Percentiles rank a stretch among this genome's conserved stretches.
These are phyloP conservation scores for Mortierella sp. DNA, from an alignment of 371 early-diverging fungal species.

Conservation along the genomic window DNA sequence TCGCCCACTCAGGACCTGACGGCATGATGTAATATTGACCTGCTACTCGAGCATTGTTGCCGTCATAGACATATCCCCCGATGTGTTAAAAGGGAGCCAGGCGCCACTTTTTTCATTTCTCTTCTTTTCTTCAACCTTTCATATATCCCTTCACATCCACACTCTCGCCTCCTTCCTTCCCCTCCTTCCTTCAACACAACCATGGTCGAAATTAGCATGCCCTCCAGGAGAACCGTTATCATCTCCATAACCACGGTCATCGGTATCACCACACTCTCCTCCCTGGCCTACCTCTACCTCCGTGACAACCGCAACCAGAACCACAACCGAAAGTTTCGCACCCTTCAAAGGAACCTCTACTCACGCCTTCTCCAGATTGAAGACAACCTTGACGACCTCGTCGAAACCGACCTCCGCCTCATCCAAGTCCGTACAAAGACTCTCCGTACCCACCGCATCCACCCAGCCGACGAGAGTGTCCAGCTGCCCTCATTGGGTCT, in stretches of 20 bases:
- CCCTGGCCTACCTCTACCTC: conserved; percentile 25
- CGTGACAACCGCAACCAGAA: conserved; percentile 14
- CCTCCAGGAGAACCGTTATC: conserved; percentile 30
- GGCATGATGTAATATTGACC: conserved; percentile 1
- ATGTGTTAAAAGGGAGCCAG: background rate
- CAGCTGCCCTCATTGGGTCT: conserved; percentile 36
- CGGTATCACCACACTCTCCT: conserved; percentile 36
- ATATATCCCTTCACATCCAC: background rate
- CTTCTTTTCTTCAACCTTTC: background rate
- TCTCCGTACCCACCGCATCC: conserved; percentile 32
- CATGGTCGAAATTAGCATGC: conserved; percentile 19
- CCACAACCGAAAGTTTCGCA: conserved; percentile 15
- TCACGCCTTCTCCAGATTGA: conserved; percentile 38
- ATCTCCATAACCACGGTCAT: conserved; percentile 37
- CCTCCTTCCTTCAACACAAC: background rate
- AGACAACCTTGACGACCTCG: conserved; percentile 27
- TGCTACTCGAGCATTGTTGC: background rate
- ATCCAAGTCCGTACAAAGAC: conserved; percentile 42
- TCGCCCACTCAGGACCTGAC: background rate
- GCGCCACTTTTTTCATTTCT: background rate
- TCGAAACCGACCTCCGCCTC: conserved; percentile 40
- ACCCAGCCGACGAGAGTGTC: conserved; percentile 35
- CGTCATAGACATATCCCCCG: background rate
- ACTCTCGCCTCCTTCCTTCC: background rate
- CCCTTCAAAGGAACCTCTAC: conserved; percentile 26